Percentiles rank a stretch among this genome's conserved stretches.
Evolutionary conservation across 2,329 filamentous ascomycete genomes (phyloP).

Genomic region (Alternaria arbusti): DNA sequence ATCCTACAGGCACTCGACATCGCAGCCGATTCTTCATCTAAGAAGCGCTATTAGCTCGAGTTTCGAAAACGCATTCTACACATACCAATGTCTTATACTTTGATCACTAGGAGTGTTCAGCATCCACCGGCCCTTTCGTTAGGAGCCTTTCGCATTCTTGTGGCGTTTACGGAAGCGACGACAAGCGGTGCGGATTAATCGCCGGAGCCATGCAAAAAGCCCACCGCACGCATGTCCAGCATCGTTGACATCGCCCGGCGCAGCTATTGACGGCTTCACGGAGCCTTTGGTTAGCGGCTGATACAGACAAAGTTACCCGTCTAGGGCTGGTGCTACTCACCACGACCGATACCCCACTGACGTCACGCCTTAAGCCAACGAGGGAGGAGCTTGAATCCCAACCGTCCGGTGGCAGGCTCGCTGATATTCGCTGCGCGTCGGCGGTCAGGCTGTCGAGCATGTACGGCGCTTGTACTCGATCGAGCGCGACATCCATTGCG

Average conservation of each 20-base stretch:
- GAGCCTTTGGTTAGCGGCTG: neutral
- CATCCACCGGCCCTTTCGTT: neutral
- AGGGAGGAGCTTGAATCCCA: slow-evolving; percentile 11
- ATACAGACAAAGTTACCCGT: neutral
- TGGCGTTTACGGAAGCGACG: neutral
- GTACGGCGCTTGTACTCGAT: slow-evolving; percentile 7
- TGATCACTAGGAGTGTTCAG: neutral
- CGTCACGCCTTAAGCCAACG: slow-evolving; percentile 2
- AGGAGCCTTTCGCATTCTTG: neutral
- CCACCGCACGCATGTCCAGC: neutral
- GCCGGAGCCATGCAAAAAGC: neutral
- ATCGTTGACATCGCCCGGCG: neutral
- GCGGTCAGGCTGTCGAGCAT: slow-evolving; percentile 25
- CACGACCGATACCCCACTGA: slow-evolving; percentile 15
- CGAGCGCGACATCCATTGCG: neutral
- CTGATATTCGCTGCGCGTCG: slow-evolving; percentile 18
- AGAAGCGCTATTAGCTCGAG: slow-evolving; percentile 32
- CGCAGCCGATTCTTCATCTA: slow-evolving; percentile 43
- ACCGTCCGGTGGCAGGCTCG: slow-evolving; percentile 21
- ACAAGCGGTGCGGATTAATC: neutral
- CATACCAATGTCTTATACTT: neutral
- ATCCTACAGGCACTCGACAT: slow-evolving; percentile 65
- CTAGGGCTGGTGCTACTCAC: neutral
- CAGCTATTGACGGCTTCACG: neutral
- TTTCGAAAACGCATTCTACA: neutral